phyloP scores from a whole-genome alignment of 176 grass and related monocot species.

The Microstegium vimineum region DNA sequence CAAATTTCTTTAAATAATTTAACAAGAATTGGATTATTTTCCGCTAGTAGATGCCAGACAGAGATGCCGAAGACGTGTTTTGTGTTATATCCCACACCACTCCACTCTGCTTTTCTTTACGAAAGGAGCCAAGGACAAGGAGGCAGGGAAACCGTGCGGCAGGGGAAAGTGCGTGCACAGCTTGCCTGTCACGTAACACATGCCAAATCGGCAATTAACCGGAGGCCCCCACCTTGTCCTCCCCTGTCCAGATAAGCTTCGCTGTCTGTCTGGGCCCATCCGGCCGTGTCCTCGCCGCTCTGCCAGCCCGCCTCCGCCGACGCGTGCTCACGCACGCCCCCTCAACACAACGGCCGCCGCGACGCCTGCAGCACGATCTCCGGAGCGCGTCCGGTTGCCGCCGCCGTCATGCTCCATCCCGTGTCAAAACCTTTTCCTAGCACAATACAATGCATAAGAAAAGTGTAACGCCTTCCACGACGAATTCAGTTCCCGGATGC shows the following conservation, averaged over 20 bases:
- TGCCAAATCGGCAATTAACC: conserved; percentile 13
- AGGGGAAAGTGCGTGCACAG: conserved; percentile 13
- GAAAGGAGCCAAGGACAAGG: background rate
- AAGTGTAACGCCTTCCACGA: background rate
- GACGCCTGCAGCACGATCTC: background rate
- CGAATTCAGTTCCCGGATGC: background rate
- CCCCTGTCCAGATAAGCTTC: background rate
- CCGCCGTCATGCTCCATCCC: background rate
- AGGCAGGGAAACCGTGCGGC: background rate
- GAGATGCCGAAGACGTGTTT: background rate
- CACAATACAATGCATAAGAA: too few relatives aligned
- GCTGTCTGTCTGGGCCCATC: background rate
- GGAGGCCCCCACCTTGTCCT: conserved; percentile 1
- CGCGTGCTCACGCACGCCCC: too few relatives aligned
- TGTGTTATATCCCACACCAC: too few relatives aligned
- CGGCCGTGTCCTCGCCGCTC: background rate
- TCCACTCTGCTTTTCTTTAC: too few relatives aligned
- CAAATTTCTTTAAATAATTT: too few relatives aligned
- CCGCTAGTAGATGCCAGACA: background rate
- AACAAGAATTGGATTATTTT: too few relatives aligned
- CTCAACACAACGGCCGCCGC: background rate
- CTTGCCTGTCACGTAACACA: conserved; percentile 29
- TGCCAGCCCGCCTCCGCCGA: background rate
- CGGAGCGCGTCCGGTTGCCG: background rate
- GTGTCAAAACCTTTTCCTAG: background rate